Base-by-base conservation (phyloP, 805 yeast species). In the Ogataea siamensis region DNA sequence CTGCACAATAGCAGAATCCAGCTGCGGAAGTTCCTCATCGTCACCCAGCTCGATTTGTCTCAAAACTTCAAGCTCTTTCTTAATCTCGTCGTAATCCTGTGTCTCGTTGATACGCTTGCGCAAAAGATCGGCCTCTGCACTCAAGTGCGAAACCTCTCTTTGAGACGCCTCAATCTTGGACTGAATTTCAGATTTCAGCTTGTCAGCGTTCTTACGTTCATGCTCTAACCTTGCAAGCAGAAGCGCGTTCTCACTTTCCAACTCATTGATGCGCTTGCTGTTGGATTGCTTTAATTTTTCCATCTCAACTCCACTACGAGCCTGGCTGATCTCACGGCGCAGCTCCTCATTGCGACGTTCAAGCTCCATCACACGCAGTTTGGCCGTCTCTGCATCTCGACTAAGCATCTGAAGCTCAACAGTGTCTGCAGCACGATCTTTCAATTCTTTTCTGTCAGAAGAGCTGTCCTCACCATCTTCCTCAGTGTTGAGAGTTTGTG, bases 301-400 rank as follows among this genome's bases (percentile, higher is more conserved):
- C 54, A 53, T 67, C 47, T 61, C 76, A 4, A 60, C 62, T 7
- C 58, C 69, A 37, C 73, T 70, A 25, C 74, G 74, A 2, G 77
- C 69, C 30, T 67, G 60, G 28, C 83, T 74, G 36, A 88, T 58
- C 39, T 83, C 83, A 12, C 78, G 68, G 42, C 87, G 74, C 37
- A 88, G 66, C 34, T 81, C 80, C 53, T 84, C 85, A 53, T 87
- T 89, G 42, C 95, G 70, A 45, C 74, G 74, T 57, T 87, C 95
- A 37, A 88, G 71, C 51, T 83, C 87, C 34, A 76, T 57, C 1
- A 79, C 73, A 40, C 93, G 72, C 37, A 76, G 64, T 50, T 85
- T 84, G 29, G 85, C 74, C 18, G 77, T 60, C 53, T 85, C 93
- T 5, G 83, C 73, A 50, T 89, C 96, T 42, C 86, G 73, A 1